These are phyloP conservation scores for Penicillium cataractarum DNA, from an alignment of 495 filamentous ascomycete genomes.

Conservation along the genomic window DNA sequence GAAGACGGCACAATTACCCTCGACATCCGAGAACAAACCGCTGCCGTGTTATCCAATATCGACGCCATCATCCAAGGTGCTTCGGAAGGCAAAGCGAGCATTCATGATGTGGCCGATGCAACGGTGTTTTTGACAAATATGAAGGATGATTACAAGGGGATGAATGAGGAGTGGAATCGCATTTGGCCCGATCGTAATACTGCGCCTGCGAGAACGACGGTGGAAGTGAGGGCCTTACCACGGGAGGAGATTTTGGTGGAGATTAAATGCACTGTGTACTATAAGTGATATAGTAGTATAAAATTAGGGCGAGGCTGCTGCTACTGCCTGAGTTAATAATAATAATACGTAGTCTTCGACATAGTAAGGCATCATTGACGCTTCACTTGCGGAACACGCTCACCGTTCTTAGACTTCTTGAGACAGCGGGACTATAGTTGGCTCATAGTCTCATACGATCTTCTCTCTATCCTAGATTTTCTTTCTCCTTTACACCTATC, in stretches of 20 bases:
- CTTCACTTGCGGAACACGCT: no score
- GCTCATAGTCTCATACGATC: no score
- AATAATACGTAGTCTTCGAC: no score
- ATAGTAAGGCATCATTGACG: no score
- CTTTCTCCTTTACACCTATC: no score
- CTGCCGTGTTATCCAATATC: slow-evolving; percentile 36
- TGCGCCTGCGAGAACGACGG: slow-evolving; percentile 38
- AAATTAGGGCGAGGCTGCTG: no score
- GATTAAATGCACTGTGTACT: slow-evolving; percentile 38
- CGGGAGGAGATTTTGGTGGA: slow-evolving; percentile 39
- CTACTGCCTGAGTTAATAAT: no score
- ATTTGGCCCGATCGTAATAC: slow-evolving; percentile 33
- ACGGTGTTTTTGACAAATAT: slow-evolving; percentile 37
- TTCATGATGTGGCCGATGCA: slow-evolving; percentile 36
- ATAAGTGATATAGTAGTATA: neutral
- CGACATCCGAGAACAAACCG: slow-evolving; percentile 39
- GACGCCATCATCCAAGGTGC: slow-evolving; percentile 37
- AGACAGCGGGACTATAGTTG: no score
- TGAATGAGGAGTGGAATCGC: slow-evolving; percentile 44
- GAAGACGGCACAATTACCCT: slow-evolving; percentile 30
- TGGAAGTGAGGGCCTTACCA: slow-evolving; percentile 41
- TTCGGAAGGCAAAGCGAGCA: slow-evolving; percentile 30
- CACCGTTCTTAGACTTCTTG: no score
- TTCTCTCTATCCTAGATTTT: no score
- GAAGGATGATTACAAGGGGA: slow-evolving; percentile 34